Base-by-base conservation (phyloP, 129 eudicot genomes). In the Cynara cardunculus region DNA sequence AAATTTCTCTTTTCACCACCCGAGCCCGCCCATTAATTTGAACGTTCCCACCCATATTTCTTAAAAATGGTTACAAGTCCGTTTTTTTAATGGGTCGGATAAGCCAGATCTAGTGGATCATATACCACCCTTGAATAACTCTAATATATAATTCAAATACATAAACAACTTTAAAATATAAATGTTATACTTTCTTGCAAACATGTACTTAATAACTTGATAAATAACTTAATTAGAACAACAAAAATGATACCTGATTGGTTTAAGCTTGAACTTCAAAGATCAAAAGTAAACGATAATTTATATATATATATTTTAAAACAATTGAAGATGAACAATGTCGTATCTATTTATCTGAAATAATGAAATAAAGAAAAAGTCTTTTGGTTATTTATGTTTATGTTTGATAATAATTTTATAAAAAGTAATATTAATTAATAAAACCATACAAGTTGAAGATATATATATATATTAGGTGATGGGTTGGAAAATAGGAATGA, bases 401-500 rank as follows among this genome's bases (percentile, higher is more conserved):
- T 46, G 71, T 30, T 44, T 70, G 31, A 27, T 49, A 79, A 16
- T 64, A 78, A 2, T 67, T 61, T 21, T 13, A 32, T 2, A 35
- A 12, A 44, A 66, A 66, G 59, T 65, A 26, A 49, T 73, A 11
- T 75, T 75, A 35, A 30, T 70, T 82, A 76, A 75, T 53, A 69
- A 30, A 76, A 53, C 16, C 32, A 53, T 21, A 31, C 78, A 71
- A 83, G 82, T 77, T 71, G 82, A 27, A 19, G 75, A 13, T 25
- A 56, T 56, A 56, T 53, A 4, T 53, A 53, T 76, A 76, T 71
- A 71, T 83, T 77, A 37, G 73, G 79, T 71, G 12, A 34, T 71
- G 37, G 77, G 72, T 75, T 62, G 78, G 78, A 79, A 71, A 71
- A 78, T 77, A 31, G 59, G 56, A 77, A 83, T 41, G 82, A 71